These are phyloP conservation scores for Didymella pinodella DNA, from an alignment of 2,329 filamentous ascomycete species.

Conservation along the genomic window DNA sequence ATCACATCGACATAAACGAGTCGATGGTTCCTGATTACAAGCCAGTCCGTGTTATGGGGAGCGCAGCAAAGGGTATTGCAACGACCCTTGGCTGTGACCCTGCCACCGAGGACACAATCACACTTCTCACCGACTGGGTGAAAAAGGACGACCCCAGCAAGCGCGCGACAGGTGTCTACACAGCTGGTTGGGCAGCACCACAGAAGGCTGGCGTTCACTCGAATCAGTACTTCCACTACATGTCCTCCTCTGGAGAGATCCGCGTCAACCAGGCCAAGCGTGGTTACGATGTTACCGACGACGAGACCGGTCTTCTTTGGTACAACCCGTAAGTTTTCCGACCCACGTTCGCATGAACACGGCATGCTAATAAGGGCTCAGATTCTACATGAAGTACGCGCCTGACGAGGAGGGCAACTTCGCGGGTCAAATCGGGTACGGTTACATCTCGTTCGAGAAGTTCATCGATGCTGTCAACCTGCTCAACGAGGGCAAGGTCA, in stretches of 20 bases:
- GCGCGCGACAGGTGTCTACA: conserved; percentile 87
- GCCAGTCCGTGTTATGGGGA: conserved; percentile 80
- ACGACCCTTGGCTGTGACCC: conserved; percentile 78
- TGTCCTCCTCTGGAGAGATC: conserved; percentile 84
- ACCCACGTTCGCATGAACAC: neutral
- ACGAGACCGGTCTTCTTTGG: conserved; percentile 76
- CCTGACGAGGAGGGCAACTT: conserved; percentile 97
- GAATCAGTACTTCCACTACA: conserved; percentile 97
- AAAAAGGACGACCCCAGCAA: conserved; percentile 73
- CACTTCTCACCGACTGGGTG: conserved; percentile 86
- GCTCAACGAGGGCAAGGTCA: conserved; percentile 76
- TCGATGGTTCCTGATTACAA: conserved; percentile 86
- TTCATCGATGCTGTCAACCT: conserved; percentile 87
- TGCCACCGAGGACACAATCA: conserved; percentile 92
- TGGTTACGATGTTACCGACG: conserved; percentile 93
- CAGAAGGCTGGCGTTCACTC: conserved; percentile 94
- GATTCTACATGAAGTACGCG: conserved; percentile 92
- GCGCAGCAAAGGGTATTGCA: conserved; percentile 79
- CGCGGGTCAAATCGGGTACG: conserved; percentile 87
- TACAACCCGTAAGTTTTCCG: conserved; percentile 73
- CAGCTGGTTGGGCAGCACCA: conserved; percentile 92
- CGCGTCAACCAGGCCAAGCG: conserved; percentile 92
- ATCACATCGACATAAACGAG: conserved; percentile 92
- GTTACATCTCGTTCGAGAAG: conserved; percentile 94
- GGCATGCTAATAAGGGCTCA: conserved; percentile 32